phyloP scores from a whole-genome alignment of 805 yeast species.

The Saccharomycopsis guyanensis region DNA sequence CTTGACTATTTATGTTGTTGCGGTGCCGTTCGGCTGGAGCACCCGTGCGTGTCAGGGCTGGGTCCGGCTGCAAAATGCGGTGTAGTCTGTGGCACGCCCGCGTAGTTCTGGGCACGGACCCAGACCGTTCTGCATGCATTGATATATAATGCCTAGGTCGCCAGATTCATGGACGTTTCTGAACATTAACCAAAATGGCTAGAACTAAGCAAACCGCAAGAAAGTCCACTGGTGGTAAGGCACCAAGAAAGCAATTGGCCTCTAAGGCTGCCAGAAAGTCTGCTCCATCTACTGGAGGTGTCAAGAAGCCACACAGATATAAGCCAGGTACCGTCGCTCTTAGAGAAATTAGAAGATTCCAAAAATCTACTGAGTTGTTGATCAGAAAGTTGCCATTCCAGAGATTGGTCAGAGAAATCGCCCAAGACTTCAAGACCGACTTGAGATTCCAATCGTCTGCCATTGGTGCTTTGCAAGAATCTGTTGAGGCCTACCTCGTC shows the following conservation, averaged over 20 bases:
- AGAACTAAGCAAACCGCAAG: slow-evolving; percentile 93
- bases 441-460: slow-evolving; percentile 97
- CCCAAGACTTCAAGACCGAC: slow-evolving; percentile 88
- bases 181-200: slow-evolving; percentile 46
- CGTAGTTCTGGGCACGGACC: neutral
- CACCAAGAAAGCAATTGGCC: slow-evolving; percentile 90
- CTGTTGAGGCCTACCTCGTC: slow-evolving; percentile 96
- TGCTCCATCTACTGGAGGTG: slow-evolving; percentile 90
- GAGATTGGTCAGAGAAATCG: slow-evolving; percentile 92
- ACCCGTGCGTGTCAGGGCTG: neutral
- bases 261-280: slow-evolving; percentile 92
- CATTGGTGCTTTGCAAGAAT: slow-evolving; percentile 95
- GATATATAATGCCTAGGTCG: neutral
- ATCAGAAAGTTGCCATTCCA: slow-evolving; percentile 97
- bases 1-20: neutral
- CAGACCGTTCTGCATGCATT: neutral
- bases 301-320: slow-evolving; percentile 91
- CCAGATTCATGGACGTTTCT: neutral
- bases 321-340: slow-evolving; percentile 96
- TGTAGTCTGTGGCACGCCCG: neutral
- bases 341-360: slow-evolving; percentile 96
- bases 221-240: slow-evolving; percentile 94
- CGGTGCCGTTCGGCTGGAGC: neutral
- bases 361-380: slow-evolving; percentile 88
- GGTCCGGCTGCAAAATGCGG: neutral